Evolutionary conservation across 2,329 filamentous ascomycete species (phyloP), one percentile per base, ranked within the genome.

Genomic region (Sclerotinia sclerotiorum): DNA sequence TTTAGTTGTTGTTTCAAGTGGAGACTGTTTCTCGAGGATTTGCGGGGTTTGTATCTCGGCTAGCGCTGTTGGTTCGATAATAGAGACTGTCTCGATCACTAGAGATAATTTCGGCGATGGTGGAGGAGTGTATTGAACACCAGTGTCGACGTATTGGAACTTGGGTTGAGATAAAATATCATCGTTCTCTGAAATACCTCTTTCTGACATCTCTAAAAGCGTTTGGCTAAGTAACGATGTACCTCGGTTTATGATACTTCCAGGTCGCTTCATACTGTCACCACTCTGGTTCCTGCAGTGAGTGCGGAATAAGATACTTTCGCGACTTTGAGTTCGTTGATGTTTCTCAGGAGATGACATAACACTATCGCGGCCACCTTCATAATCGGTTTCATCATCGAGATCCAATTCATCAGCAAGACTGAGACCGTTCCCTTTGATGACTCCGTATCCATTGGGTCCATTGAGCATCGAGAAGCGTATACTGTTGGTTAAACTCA

Each of bases 371-470:
- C 88, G 86, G 1, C 89, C 88, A 62, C 92, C 90, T 56, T 89
- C 85, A 71, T 94, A 89, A 48, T 90, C 90, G 71, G 91, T 82
- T 58, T 80, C 80, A 39, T 94, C 81, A 44, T 94, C 91, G 70
- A 97, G 91, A 70, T 92, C 89, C 67, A 99, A 84, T 80, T 99
- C 95, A 74, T 98, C 94, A 0, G 95, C 95, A 52, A 99, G 83
- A 71, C 90, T 97, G 69, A 93, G 80, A 1, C 90, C 91, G 73
- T 87, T 88, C 5, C 81, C 76, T 76, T 89, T 90, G 27, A 81
- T 80, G 13, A 81, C 78, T 5, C 84, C 85, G 69, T 83, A 81
- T 13, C 80, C 80, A 70, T 83, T 83, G 10, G 81, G 79, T n/a
- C 84, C 83, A 71, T 84, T 88, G 70, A 91, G 82, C 32, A 90